Conservation (phyloP, 2,329 filamentous ascomycete species). For the Scedosporium dehoogii region DNA sequence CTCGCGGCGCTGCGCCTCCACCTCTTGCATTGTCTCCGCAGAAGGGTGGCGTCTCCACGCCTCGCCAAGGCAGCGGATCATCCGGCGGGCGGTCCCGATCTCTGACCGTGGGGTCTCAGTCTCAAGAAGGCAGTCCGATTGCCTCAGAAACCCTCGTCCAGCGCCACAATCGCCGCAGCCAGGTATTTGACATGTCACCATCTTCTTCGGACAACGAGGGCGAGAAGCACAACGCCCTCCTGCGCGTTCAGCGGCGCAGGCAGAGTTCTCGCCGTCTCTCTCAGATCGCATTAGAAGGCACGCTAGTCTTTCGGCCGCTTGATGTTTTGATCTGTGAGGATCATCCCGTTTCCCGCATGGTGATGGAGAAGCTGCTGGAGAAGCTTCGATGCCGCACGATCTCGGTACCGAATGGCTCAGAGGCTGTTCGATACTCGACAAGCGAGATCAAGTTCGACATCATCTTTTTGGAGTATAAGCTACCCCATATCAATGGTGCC, state of each 20-base stretch:
- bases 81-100: constrained; percentile 64
- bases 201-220: constrained; percentile 97
- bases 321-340: constrained; percentile 97
- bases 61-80: constrained; percentile 50
- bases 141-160: constrained; percentile 56
- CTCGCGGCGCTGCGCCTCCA: constrained; percentile 39
- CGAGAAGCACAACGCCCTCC: constrained; percentile 76
- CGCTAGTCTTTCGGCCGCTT: constrained; percentile 77
- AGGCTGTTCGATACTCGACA: constrained; percentile 87
- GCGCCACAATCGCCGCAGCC: constrained; percentile 85
- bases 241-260: constrained; percentile 87
- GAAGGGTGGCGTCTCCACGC: constrained; percentile 45
- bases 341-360: constrained; percentile 89
- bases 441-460: constrained; percentile 98
- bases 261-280: constrained; percentile 93
- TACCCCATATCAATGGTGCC: constrained; percentile 88
- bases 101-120: constrained; percentile 86
- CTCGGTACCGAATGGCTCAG: constrained; percentile 78
- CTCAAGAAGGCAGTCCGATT: constrained; percentile 80
- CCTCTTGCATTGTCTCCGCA: constrained; percentile 51
- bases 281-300: constrained; percentile 76
- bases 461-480: constrained; percentile 94
- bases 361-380: constrained; percentile 97
- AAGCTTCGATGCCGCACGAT: constrained; percentile 93
- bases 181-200: constrained; percentile 91